Conservation (phyloP, 2,329 filamentous ascomycete genomes). For the Aspergillus puulaauensis region DNA sequence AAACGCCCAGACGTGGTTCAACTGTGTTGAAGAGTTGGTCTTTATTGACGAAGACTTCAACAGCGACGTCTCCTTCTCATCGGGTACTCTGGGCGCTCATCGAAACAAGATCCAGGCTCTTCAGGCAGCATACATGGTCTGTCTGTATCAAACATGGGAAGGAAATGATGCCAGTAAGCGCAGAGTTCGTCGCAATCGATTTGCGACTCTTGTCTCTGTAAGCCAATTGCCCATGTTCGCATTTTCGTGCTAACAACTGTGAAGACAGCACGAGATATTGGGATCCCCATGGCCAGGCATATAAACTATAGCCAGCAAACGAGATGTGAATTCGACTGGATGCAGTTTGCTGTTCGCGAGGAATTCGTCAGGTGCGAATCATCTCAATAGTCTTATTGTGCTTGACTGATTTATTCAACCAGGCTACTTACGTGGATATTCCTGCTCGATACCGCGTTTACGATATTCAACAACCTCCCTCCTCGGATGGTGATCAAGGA, state of each 20-base stretch:
- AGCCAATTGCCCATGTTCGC: background rate
- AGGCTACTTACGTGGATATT: slow-evolving; percentile 36
- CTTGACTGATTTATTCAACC: background rate
- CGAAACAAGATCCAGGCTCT: slow-evolving; percentile 34
- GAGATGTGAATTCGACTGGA: slow-evolving; percentile 34
- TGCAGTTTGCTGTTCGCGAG: slow-evolving; percentile 33
- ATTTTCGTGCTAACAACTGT: background rate
- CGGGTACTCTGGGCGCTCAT: background rate
- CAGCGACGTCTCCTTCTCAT: slow-evolving; percentile 18
- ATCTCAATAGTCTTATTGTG: background rate
- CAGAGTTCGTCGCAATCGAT: slow-evolving; percentile 37
- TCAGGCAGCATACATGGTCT: slow-evolving; percentile 40
- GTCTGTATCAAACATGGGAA: slow-evolving; percentile 43
- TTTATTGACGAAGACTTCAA: slow-evolving; percentile 40
- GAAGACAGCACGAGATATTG: slow-evolving; percentile 33
- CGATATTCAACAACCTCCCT: slow-evolving; percentile 44
- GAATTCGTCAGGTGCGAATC: slow-evolving; percentile 33
- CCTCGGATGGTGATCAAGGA: slow-evolving; percentile 43
- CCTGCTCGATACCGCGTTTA: slow-evolving; percentile 40
- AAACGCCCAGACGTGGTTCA: slow-evolving; percentile 37
- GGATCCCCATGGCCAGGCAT: slow-evolving; percentile 28
- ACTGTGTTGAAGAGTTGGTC: slow-evolving; percentile 40
- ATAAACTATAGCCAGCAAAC: slow-evolving; percentile 22
- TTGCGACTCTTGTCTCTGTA: slow-evolving; percentile 38
- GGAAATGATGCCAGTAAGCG: slow-evolving; percentile 34